Percentiles rank a stretch among this genome's conserved stretches.
These are phyloP conservation scores for Phaseolus lunatus DNA, from an alignment of 306 rosid genomes.

Conservation along the genomic window DNA sequence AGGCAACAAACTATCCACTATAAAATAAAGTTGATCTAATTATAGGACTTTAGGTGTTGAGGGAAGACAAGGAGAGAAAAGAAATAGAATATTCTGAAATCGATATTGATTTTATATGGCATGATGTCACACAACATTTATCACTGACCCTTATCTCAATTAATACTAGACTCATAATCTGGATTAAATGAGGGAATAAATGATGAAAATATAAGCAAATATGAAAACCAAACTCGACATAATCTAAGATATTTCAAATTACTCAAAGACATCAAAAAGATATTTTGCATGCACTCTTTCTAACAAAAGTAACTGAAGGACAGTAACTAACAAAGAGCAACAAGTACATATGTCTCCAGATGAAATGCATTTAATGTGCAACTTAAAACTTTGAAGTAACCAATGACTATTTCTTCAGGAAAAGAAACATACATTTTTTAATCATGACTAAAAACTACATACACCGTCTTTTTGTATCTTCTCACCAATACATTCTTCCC, in stretches of 20 bases:
- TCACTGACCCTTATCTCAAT: neutral
- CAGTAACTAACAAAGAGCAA: neutral
- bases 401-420: neutral
- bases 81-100: constrained; percentile 5
- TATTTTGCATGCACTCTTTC: neutral
- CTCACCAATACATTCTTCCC: neutral
- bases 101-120: neutral
- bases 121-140: neutral
- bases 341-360: neutral
- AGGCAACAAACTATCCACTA: neutral
- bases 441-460: neutral
- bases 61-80: neutral
- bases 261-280: neutral
- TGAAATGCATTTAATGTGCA: neutral
- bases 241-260: neutral
- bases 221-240: neutral
- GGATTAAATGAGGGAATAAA: constrained; percentile 16
- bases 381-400: constrained; percentile 18
- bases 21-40: neutral
- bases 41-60: neutral
- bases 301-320: neutral
- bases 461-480: neutral
- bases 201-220: neutral
- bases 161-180: neutral
- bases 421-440: constrained; percentile 6